phyloP scores from a whole-genome alignment of 164 flowering plant genomes.

The Annona cherimola region DNA sequence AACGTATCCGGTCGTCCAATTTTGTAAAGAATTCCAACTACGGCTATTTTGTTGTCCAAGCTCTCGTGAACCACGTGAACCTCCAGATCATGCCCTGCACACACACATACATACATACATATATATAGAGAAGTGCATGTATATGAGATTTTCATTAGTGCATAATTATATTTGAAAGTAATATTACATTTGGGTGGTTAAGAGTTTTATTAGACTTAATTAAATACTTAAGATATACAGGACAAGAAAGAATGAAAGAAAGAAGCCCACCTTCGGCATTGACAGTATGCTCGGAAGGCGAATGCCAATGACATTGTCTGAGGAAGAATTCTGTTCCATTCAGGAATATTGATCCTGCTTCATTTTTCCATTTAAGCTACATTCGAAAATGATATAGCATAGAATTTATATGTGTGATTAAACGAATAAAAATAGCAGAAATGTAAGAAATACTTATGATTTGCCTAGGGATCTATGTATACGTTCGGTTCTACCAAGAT shows the following conservation, averaged over 20 bases:
- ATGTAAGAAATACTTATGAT: too few species aligned
- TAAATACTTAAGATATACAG: too few species aligned
- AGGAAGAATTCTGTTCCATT: constrained; percentile 37
- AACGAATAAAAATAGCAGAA: too few species aligned
- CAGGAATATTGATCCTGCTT: constrained; percentile 30
- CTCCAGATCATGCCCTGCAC: constrained; percentile 30
- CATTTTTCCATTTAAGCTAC: constrained; percentile 37
- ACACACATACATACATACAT: background rate
- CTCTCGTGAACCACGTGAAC: constrained; percentile 56
- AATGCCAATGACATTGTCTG: constrained; percentile 50
- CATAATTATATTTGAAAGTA: too few species aligned
- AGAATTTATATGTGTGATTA: background rate
- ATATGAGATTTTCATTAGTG: background rate
- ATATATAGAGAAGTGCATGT: background rate
- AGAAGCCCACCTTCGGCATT: constrained; percentile 26
- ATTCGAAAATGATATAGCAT: background rate
- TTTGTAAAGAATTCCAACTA: constrained; percentile 47
- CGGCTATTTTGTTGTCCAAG: constrained; percentile 30
- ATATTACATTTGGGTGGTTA: too few species aligned
- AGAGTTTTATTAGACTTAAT: too few species aligned
- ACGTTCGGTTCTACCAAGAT: constrained; percentile 9
- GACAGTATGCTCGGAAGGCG: constrained; percentile 57
- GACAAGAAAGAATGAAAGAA: background rate
- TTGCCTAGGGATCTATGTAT: background rate
- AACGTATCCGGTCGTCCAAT: constrained; percentile 50